These are phyloP conservation scores for Pseudocercospora vitis DNA, from an alignment of 2,329 filamentous ascomycete genomes.

Conservation along the genomic window DNA sequence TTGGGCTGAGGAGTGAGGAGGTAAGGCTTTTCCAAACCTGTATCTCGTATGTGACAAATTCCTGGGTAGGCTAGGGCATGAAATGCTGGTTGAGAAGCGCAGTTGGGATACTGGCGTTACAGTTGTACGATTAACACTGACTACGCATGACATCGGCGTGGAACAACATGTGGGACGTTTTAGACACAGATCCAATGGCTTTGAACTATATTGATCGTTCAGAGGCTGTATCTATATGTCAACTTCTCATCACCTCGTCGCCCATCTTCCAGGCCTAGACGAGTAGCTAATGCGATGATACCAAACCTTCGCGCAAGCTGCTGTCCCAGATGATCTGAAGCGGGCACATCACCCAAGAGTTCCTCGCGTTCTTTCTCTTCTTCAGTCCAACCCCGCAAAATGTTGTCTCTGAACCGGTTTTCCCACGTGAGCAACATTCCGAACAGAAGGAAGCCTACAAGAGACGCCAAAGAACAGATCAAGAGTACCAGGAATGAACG, in stretches of 20 bases:
- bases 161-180: neutral
- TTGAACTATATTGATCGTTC: no score
- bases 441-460: constrained; percentile 45
- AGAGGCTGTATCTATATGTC: constrained; percentile 48
- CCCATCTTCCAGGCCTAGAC: constrained; percentile 39
- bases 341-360: constrained; percentile 32
- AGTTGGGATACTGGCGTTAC: constrained; percentile 10
- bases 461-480: constrained; percentile 41
- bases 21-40: constrained; percentile 1
- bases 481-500: constrained; percentile 47
- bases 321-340: constrained; percentile 27
- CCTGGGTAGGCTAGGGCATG: constrained; percentile 5
- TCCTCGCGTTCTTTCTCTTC: constrained; percentile 44
- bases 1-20: constrained; percentile 7
- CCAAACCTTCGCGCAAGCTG: constrained; percentile 16
- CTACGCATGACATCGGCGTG: neutral
- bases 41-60: constrained; percentile 7
- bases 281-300: constrained; percentile 29
- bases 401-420: constrained; percentile 39
- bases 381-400: constrained; percentile 37
- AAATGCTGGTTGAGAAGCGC: neutral
- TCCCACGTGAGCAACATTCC: constrained; percentile 40
- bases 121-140: neutral
- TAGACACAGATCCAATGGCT: no score
- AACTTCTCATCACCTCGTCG: constrained; percentile 49